A percentile compares a stretch with the other conserved stretches of the same genome.
These are phyloP conservation scores for Aspergillus homomorphus DNA, from an alignment of 495 filamentous ascomycete genomes.

Conservation along the genomic window DNA sequence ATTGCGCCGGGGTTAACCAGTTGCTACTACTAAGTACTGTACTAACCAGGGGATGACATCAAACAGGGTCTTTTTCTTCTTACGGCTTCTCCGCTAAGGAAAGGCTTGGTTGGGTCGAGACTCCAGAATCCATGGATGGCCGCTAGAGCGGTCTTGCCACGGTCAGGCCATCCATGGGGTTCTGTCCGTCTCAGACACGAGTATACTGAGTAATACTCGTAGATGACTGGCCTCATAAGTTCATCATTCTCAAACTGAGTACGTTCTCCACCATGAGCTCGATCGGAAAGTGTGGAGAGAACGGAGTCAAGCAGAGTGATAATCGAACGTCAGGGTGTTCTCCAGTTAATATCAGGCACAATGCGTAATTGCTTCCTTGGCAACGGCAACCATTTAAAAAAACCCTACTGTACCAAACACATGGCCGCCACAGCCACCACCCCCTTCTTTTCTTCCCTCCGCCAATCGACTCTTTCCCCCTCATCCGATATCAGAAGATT, in stretches of 20 bases:
- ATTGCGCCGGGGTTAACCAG: background rate
- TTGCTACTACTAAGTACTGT: too few species aligned
- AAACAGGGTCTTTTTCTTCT: conserved; percentile 12
- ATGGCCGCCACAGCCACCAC: background rate
- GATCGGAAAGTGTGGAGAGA: background rate
- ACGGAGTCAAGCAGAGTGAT: background rate
- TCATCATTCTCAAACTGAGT: background rate
- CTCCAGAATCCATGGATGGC: background rate
- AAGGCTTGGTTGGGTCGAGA: background rate
- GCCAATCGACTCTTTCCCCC: background rate
- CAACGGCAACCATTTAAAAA: background rate
- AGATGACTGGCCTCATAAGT: background rate
- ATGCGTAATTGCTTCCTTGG: background rate
- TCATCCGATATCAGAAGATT: background rate
- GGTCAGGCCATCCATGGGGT: background rate
- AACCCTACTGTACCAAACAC: background rate
- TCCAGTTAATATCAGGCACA: background rate
- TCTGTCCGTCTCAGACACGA: too few species aligned
- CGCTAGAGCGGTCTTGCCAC: background rate
- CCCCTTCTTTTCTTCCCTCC: background rate
- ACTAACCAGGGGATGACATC: conserved; percentile 27
- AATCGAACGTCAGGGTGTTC: background rate
- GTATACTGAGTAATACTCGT: too few species aligned
- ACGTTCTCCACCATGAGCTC: background rate
- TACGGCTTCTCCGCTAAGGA: background rate